Conservation (phyloP, 2,329 filamentous ascomycete genomes). For the Penicillium sp. region DNA sequence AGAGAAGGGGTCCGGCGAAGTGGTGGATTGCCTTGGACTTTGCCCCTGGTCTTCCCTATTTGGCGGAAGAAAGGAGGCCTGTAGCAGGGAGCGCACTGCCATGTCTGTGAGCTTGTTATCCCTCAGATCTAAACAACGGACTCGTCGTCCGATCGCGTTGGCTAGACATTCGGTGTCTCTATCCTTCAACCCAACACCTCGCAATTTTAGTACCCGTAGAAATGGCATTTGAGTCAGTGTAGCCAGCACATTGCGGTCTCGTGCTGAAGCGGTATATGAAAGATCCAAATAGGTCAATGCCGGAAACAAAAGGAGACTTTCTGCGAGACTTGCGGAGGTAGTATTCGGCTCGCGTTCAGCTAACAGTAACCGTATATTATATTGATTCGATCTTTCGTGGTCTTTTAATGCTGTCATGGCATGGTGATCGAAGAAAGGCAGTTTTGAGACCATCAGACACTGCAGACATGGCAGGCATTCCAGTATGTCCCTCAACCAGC, state of each 20-base stretch:
- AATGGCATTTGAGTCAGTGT: conserved; percentile 49
- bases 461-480: conserved; percentile 59
- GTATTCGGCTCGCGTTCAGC: conserved; percentile 58
- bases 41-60: conserved; percentile 1
- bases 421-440: conserved; percentile 63
- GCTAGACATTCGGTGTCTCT: conserved; percentile 53
- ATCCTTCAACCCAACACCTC: conserved; percentile 55
- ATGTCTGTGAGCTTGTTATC: conserved; percentile 59
- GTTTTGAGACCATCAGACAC: conserved; percentile 57
- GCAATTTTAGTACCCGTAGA: conserved; percentile 58
- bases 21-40: conserved; percentile 4
- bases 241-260: conserved; percentile 50
- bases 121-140: conserved; percentile 57
- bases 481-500: conserved; percentile 60
- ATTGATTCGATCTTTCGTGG: conserved; percentile 28
- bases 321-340: conserved; percentile 55
- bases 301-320: conserved; percentile 54
- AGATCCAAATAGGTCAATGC: conserved; percentile 59
- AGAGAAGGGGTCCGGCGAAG: conserved; percentile 11
- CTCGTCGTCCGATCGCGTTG: conserved; percentile 51
- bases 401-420: conserved; percentile 52
- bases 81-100: conserved; percentile 52
- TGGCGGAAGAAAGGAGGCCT: conserved; percentile 48
- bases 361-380: conserved; percentile 56
- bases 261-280: conserved; percentile 53